phyloP scores from a whole-genome alignment of 768 basidiomycete genomes.

The Lentinula boryana region DNA sequence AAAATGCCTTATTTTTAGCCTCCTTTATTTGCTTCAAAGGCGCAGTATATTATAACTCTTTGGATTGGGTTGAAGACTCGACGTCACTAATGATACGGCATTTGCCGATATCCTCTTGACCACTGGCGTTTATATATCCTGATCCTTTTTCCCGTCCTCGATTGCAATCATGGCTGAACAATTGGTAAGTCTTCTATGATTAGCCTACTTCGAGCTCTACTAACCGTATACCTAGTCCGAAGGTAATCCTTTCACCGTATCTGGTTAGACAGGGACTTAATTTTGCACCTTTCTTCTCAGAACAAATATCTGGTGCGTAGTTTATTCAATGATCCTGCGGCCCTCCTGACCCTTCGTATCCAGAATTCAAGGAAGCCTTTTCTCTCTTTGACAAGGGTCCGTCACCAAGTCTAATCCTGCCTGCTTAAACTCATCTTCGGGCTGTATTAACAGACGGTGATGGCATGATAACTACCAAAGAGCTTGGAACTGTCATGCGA shows the following conservation, averaged over 20 bases:
- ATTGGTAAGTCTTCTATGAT: conserved; percentile 31
- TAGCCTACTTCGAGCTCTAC: conserved; percentile 6
- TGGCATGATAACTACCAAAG: conserved; percentile 86
- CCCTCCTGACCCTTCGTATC: conserved; percentile 7
- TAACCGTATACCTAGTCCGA: conserved; percentile 38
- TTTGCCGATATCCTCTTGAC: not conserved
- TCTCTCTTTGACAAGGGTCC: conserved; percentile 94
- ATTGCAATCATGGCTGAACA: conserved; percentile 46
- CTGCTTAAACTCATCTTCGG: not conserved
- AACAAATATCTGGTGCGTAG: conserved; percentile 82
- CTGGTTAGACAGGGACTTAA: not conserved
- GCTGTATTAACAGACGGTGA: conserved; percentile 62
- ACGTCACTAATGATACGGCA: not conserved
- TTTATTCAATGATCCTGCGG: not conserved
- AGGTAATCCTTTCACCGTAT: conserved; percentile 31
- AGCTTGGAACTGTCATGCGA: conserved; percentile 92
- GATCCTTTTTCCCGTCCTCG: not conserved
- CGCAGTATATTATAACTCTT: too few relatives aligned
- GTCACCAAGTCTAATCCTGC: conserved; percentile 15
- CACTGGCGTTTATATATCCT: conserved; percentile 9
- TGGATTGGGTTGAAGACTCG: too few relatives aligned
- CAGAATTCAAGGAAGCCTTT: conserved; percentile 99
- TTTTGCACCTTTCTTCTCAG: conserved; percentile 30
- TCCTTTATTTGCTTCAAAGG: too few relatives aligned
- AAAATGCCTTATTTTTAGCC: too few relatives aligned